phyloP scores from a whole-genome alignment of 495 filamentous ascomycete genomes.

The Hypoxylon cercidicola region DNA sequence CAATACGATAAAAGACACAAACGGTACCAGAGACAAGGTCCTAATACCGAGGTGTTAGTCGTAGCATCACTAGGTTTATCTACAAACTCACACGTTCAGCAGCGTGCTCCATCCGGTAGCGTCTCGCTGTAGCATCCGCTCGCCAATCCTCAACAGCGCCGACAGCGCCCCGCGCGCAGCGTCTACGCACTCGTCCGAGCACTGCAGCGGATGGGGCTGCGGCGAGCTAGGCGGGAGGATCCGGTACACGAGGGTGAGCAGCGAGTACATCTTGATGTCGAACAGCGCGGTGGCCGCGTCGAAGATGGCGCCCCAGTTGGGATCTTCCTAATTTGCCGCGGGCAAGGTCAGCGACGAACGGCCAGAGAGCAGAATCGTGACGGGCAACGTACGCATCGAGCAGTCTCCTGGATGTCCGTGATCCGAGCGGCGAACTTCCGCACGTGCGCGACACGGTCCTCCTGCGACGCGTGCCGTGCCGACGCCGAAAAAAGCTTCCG shows the following conservation, averaged over 20 bases:
- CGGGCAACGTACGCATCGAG: slow-evolving; percentile 16
- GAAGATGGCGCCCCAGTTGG: slow-evolving; percentile 45
- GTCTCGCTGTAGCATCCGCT: slow-evolving; percentile 8
- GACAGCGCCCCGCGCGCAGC: slow-evolving; percentile 65
- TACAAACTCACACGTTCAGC: slow-evolving; percentile 31
- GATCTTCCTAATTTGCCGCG: slow-evolving; percentile 22
- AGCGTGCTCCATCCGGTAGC: slow-evolving; percentile 18
- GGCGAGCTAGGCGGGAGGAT: slow-evolving; percentile 58
- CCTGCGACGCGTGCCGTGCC: slow-evolving; percentile 26
- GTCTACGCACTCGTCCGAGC: slow-evolving; percentile 66
- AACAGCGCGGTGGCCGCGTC: slow-evolving; percentile 59
- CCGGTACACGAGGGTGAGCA: slow-evolving; percentile 69
- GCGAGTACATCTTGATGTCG: slow-evolving; percentile 61
- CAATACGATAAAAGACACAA: slow-evolving; percentile 74
- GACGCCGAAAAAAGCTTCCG: slow-evolving; percentile 35
- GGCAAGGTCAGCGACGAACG: slow-evolving; percentile 10
- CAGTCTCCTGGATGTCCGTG: slow-evolving; percentile 13
- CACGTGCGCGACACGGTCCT: slow-evolving; percentile 27
- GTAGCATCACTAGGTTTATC: not conserved
- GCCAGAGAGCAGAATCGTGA: not conserved
- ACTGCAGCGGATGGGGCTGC: slow-evolving; percentile 39
- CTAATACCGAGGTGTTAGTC: slow-evolving; percentile 17
- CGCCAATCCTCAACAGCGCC: slow-evolving; percentile 38
- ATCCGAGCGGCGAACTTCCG: slow-evolving; percentile 26
- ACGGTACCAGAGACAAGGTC: slow-evolving; percentile 60